Conservation (phyloP, 805 yeast genomes). For the Wickerhamomyces strasburgensis region DNA sequence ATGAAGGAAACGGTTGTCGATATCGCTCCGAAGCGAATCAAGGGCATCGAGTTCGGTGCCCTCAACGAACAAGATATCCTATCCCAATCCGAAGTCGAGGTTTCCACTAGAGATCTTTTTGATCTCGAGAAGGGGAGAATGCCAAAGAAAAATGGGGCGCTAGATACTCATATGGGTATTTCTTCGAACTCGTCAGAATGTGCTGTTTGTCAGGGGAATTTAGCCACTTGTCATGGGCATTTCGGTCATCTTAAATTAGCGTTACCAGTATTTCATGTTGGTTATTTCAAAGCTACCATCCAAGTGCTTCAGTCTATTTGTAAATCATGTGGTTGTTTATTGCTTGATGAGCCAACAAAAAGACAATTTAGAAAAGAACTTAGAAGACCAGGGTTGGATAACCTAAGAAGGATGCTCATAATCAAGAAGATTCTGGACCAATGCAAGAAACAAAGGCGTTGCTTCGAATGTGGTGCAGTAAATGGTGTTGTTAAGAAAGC, state of each 20-base stretch:
- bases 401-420: slow-evolving; percentile 85
- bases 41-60: slow-evolving; percentile 89
- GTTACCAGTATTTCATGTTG: slow-evolving; percentile 95
- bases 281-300: slow-evolving; percentile 89
- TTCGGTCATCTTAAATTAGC: slow-evolving; percentile 94
- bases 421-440: slow-evolving; percentile 81
- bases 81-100: slow-evolving; percentile 92
- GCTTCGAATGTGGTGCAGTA: slow-evolving; percentile 78
- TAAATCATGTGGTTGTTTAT: slow-evolving; percentile 76
- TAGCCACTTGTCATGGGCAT: slow-evolving; percentile 97
- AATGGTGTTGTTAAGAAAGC: slow-evolving; percentile 98
- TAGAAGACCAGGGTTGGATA: slow-evolving; percentile 84
- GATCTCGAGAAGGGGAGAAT: slow-evolving; percentile 84
- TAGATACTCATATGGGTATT: slow-evolving; percentile 92
- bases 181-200: slow-evolving; percentile 84
- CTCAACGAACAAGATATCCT: slow-evolving; percentile 87
- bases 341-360: slow-evolving; percentile 69
- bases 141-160: slow-evolving; percentile 82
- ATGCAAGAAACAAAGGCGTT: slow-evolving; percentile 91
- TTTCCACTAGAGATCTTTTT: slow-evolving; percentile 84
- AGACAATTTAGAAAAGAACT: slow-evolving; percentile 70
- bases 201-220: slow-evolving; percentile 82
- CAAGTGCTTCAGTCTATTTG: slow-evolving; percentile 87
- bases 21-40: slow-evolving; percentile 83
- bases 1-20: slow-evolving; percentile 48